Evolutionary conservation across 768 basidiomycete genomes (phyloP), one percentile per base, ranked within the genome.

Genomic region (Termitomyces sp.): DNA sequence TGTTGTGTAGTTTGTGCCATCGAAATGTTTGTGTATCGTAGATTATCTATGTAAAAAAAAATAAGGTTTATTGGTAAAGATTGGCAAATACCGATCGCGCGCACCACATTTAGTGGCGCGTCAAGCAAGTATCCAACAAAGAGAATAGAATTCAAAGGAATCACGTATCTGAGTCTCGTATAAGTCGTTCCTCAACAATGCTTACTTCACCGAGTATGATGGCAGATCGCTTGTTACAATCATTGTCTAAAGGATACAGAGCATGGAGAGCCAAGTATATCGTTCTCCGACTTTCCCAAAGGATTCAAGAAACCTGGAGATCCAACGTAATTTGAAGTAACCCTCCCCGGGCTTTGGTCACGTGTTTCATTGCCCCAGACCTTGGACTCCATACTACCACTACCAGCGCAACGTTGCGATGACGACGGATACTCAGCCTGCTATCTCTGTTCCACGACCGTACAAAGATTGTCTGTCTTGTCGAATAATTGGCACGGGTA

Each of bases 391-490:
- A 25, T 25, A 25, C 25, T 25, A 25, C 25, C 25, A 25, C 25
- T 25, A 25, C 25, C 25, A 25, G 25, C 25, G 25, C 25, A 29
- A 31, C 20, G 40, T 17, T n/a, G 54, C 40, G 43, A 60, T 50
- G 47, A 32, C 37, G 37, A 56, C 54, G 29, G 17, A 32, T 32
- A 34, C 42, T 34, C 46, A 45, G 17, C 42, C 55, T 49, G 46
- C 48, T 20, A 36, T 51, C 34, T 6, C 49, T 37, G 32, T 25
- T 17, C 32, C 57, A 36, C 60, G 36, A 52, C 61, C 56, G 1
- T 65, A 67, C 48, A 72, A 78, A 51, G 87, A 91, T 46, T 92
- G 89, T 62, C 67, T 89, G n/a, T 79, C 86, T 1, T 92, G 91
- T 70, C 83, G 83, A 46, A 74, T 91, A 57, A 81, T 89, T 45